Conservation (phyloP, 768 basidiomycete genomes). For the Leccinellum albellum region DNA sequence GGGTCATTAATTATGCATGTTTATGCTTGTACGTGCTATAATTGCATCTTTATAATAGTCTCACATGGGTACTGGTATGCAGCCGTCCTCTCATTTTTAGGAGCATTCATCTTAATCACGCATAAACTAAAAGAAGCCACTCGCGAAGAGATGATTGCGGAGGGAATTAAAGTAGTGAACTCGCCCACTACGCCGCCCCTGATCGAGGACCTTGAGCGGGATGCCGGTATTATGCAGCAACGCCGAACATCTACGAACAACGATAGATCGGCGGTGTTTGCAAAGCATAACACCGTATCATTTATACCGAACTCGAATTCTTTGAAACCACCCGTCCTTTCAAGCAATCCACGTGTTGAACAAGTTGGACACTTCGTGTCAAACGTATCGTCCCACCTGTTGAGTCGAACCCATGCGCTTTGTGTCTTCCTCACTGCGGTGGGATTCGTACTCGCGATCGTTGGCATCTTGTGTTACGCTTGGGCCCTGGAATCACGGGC, state of each 20-base stretch:
- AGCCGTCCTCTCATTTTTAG: conserved; percentile 49
- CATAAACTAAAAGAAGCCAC: conserved; percentile 54
- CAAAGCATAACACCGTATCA: background rate
- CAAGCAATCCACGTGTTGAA: conserved; percentile 47
- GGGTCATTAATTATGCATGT: conserved; percentile 52
- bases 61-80: background rate
- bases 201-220: conserved; percentile 13
- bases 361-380: conserved; percentile 45
- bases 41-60: background rate
- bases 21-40: conserved; percentile 41
- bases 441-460: conserved; percentile 51
- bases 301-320: background rate
- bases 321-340: conserved; percentile 34
- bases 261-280: background rate
- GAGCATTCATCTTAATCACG: conserved; percentile 51
- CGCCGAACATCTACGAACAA: background rate
- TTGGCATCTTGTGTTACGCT: conserved; percentile 48
- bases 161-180: conserved; percentile 22
- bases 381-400: conserved; percentile 40
- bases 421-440: conserved; percentile 44
- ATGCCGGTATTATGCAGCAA: background rate
- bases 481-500: conserved; percentile 47
- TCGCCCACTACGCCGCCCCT: conserved; percentile 17
- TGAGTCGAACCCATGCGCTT: conserved; percentile 46
- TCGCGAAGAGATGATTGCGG: conserved; percentile 41